Percentiles rank a stretch among this genome's conserved stretches.
These are phyloP conservation scores for Westerdykella aurantiaca DNA, from an alignment of 2,329 filamentous ascomycete genomes.

Conservation along the genomic window DNA sequence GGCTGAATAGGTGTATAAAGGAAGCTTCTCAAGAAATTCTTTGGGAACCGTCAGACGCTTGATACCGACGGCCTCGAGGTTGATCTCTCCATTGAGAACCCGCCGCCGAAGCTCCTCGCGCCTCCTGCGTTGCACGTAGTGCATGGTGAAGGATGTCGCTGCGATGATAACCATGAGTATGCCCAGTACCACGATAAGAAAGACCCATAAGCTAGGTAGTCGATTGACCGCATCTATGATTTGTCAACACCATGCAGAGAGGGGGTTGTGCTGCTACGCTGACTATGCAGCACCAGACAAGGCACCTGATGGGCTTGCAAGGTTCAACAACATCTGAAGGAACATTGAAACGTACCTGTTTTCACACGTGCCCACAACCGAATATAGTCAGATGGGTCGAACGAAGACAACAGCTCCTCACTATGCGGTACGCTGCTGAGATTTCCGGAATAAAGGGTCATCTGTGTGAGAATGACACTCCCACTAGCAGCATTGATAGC, in stretches of 20 bases:
- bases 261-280: background rate
- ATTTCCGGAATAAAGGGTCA: slow-evolving; percentile 73
- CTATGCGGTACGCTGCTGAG: slow-evolving; percentile 48
- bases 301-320: background rate
- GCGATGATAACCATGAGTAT: slow-evolving; percentile 64
- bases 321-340: background rate
- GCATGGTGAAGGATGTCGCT: slow-evolving; percentile 66
- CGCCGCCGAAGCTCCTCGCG: slow-evolving; percentile 62
- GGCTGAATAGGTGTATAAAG: slow-evolving; percentile 66
- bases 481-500: slow-evolving; percentile 68
- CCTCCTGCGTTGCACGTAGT: slow-evolving; percentile 66
- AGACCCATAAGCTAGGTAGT: slow-evolving; percentile 75
- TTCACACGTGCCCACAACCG: slow-evolving; percentile 49
- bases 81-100: slow-evolving; percentile 71
- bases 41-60: slow-evolving; percentile 73
- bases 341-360: slow-evolving; percentile 33
- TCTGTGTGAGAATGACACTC: slow-evolving; percentile 60
- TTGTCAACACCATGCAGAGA: slow-evolving; percentile 8
- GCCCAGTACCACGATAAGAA: slow-evolving; percentile 62
- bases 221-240: slow-evolving; percentile 45
- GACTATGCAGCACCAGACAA: background rate
- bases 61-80: slow-evolving; percentile 80
- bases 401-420: slow-evolving; percentile 34
- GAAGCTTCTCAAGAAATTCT: slow-evolving; percentile 65
- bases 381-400: slow-evolving; percentile 41